Base-by-base conservation (phyloP, 352 stramenopile species). In the Pythium coloratum region DNA sequence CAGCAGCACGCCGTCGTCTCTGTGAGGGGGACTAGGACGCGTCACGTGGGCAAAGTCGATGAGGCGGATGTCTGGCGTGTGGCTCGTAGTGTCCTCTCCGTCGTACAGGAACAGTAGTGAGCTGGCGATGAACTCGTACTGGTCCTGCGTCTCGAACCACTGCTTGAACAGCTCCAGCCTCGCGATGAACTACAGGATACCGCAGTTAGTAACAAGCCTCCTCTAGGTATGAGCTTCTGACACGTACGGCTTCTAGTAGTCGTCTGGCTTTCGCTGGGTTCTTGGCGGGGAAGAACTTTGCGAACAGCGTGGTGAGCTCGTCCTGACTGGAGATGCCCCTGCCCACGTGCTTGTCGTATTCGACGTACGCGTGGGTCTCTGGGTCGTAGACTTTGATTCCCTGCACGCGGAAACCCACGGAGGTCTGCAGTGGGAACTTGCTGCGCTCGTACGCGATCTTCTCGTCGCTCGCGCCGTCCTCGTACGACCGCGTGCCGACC, bases 21-120 rank as follows among this genome's bases (percentile, higher is more conserved):
- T 71, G 30, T 65, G 73, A 6, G 70, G 55, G 54, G 59, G 60
- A 42, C 53, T 30, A 12, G 32, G 33, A 9, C 56, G 32, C 4
- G 74, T 75, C 5, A 84, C 78, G 59, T 95, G 88, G n/a, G 88
- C 86, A 72, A 95, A 95, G 64, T 95, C 88, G 34, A 95, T 95
- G 33, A 95, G 79, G 0, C 84, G 84, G 44, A 94, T 88, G 67
- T 95, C 84, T 20, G 10, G 50, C 20, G 20, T 24, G n/a, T 47
- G 47, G 2, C 54, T 24, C 5, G 44, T 26, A 18, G 16, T 42
- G 7, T 16, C 38, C 13, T 86, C 67, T 47, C 81, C 90, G 74
- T 98, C 90, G 76, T 98, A 98, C 6, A 98, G 78, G 49, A 99
- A 96, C 53, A 99, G 74, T 62, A 99, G 83, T 14, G 95, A 99